A percentile compares a stretch with the other conserved stretches of the same genome.
These are phyloP conservation scores for Colletotrichum sp. DNA, from an alignment of 2,329 filamentous ascomycete species.

Conservation along the genomic window DNA sequence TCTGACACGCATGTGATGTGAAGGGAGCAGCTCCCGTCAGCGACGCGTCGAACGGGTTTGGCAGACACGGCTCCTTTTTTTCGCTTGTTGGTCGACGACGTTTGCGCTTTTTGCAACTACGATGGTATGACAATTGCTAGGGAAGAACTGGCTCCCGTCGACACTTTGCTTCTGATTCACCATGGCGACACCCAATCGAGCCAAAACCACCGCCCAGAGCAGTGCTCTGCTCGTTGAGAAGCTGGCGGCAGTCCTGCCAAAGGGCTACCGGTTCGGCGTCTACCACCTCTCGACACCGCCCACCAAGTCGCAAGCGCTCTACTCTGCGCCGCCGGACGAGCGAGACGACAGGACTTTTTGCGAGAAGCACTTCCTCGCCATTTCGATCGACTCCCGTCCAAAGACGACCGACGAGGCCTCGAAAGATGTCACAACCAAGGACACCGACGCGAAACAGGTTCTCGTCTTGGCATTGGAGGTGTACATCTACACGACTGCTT, in stretches of 20 bases:
- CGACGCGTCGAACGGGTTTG: conserved; percentile 4
- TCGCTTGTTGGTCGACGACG: neutral
- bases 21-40: neutral
- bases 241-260: conserved; percentile 58
- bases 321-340: conserved; percentile 75
- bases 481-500: conserved; percentile 82
- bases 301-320: conserved; percentile 75
- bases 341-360: conserved; percentile 80
- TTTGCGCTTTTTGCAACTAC: neutral
- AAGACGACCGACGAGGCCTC: conserved; percentile 23
- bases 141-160: neutral
- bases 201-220: conserved; percentile 25
- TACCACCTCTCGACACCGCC: conserved; percentile 91
- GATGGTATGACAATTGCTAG: neutral
- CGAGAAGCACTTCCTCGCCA: conserved; percentile 77
- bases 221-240: conserved; percentile 37
- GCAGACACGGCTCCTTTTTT: neutral
- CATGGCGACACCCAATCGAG: conserved; percentile 24
- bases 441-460: conserved; percentile 49
- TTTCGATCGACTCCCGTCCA: conserved; percentile 47
- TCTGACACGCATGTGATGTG: conserved; percentile 11
- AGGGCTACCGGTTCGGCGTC: conserved; percentile 65
- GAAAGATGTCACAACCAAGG: conserved; percentile 26
- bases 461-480: conserved; percentile 87
- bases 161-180: conserved; percentile 8